Percentiles rank a stretch among this genome's conserved stretches.
Conservation (phyloP, 2,329 filamentous ascomycete genomes). For the Calonectria multiphialidica region DNA sequence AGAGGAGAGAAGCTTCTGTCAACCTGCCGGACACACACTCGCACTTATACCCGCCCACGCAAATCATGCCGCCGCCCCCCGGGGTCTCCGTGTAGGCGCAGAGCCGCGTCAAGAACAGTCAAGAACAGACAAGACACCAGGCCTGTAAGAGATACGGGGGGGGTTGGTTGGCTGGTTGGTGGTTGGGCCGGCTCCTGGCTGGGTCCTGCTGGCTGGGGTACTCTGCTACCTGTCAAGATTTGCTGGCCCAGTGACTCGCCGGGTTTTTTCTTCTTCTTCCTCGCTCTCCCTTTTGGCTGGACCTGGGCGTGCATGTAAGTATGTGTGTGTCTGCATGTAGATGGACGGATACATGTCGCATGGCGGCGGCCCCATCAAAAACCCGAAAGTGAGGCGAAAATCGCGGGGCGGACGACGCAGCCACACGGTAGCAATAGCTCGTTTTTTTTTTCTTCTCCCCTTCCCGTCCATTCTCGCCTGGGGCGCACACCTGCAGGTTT, state of each 20-base stretch:
- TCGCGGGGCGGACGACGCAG: background rate
- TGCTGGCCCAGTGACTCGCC: no score
- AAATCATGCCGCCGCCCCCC: background rate
- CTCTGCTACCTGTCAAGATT: no score
- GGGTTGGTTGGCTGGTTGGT: no score
- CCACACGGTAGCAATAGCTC: background rate
- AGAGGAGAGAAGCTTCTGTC: background rate
- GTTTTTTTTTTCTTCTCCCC: no score
- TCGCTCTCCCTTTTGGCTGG: background rate
- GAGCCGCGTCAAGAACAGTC: background rate
- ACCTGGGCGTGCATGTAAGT: no score
- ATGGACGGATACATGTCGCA: no score
- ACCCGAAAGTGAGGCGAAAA: background rate
- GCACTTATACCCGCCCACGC: background rate
- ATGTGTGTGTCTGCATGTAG: no score
- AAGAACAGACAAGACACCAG: background rate
- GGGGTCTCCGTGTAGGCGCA: background rate
- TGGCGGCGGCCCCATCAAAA: no score
- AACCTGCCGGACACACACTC: background rate
- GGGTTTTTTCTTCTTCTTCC: no score
- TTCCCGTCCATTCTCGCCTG: background rate
- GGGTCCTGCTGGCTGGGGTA: no score
- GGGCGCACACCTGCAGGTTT: background rate
- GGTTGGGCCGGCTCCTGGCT: no score
- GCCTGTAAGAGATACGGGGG: no score